A percentile compares a stretch with the other conserved stretches of the same genome.
phyloP scores from a whole-genome alignment of 495 filamentous ascomycete species.

The Penicillium canescens region DNA sequence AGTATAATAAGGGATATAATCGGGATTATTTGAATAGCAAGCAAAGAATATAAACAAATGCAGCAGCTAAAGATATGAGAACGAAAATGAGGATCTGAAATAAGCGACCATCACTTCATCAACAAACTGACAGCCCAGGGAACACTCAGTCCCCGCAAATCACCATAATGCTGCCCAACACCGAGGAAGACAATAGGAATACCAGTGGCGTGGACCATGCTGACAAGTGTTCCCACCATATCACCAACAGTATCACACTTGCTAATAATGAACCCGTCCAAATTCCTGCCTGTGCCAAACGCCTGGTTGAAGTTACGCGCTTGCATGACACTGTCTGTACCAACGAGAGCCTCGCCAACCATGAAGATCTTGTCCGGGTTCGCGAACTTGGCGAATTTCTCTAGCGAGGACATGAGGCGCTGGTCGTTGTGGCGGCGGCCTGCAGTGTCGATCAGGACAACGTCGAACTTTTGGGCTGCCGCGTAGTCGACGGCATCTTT shows the following conservation, averaged over 20 bases:
- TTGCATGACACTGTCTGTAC: conserved; percentile 91
- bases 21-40: too few species aligned
- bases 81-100: too few species aligned
- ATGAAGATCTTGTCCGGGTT: conserved; percentile 97
- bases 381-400: conserved; percentile 96
- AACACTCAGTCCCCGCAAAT: conserved; percentile 89
- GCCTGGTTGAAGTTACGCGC: conserved; percentile 92
- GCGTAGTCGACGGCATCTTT: conserved; percentile 87
- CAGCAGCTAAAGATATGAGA: neutral
- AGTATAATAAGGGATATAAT: too few species aligned
- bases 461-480: conserved; percentile 74
- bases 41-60: neutral
- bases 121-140: conserved; percentile 85
- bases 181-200: conserved; percentile 94
- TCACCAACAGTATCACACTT: conserved; percentile 99
- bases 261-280: conserved; percentile 96
- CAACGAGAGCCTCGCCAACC: conserved; percentile 97
- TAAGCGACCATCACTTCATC: conserved; percentile 50
- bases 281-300: conserved; percentile 75
- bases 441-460: conserved; percentile 95
- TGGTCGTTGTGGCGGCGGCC: conserved; percentile 94
- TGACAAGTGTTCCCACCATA: conserved; percentile 96
- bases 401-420: conserved; percentile 88
- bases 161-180: conserved; percentile 95
- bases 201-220: conserved; percentile 96